phyloP scores from a whole-genome alignment of 345 rosid species.

The Gossypium sturtianum region DNA sequence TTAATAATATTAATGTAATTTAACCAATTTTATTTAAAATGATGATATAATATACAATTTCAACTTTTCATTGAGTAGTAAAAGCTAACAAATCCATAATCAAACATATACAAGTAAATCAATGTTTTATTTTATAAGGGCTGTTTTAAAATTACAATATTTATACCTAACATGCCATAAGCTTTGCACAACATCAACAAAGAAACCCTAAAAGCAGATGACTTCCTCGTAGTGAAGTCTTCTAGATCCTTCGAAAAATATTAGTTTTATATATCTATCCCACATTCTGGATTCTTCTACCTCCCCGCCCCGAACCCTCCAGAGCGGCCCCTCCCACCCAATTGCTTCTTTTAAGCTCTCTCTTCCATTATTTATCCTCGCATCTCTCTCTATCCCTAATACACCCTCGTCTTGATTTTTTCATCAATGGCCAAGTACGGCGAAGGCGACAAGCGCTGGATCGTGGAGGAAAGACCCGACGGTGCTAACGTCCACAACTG shows the following conservation, averaged over 20 bases:
- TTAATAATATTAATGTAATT: too few species aligned
- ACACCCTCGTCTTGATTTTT: neutral
- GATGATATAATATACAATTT: too few species aligned
- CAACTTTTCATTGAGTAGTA: too few species aligned
- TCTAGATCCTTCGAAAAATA: neutral
- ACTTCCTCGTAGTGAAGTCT: neutral
- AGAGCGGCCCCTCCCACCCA: neutral
- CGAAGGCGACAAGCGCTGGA: slow-evolving; percentile 98
- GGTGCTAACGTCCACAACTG: slow-evolving; percentile 97
- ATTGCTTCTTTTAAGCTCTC: neutral
- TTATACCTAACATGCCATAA: too few species aligned
- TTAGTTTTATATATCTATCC: neutral
- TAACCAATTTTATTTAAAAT: too few species aligned
- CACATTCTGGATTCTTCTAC: slow-evolving; percentile 5
- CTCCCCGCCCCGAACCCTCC: slow-evolving; percentile 4
- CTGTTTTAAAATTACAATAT: too few species aligned
- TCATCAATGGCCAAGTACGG: slow-evolving; percentile 77
- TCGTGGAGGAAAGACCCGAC: slow-evolving; percentile 93
- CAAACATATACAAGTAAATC: too few species aligned
- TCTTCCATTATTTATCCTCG: neutral
- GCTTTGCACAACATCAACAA: too few species aligned
- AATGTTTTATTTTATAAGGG: too few species aligned
- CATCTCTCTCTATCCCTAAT: neutral
- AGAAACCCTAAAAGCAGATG: too few species aligned
- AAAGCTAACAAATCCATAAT: too few species aligned